phyloP scores from a whole-genome alignment of 2,329 filamentous ascomycete genomes.

The Aureobasidium sp. region DNA sequence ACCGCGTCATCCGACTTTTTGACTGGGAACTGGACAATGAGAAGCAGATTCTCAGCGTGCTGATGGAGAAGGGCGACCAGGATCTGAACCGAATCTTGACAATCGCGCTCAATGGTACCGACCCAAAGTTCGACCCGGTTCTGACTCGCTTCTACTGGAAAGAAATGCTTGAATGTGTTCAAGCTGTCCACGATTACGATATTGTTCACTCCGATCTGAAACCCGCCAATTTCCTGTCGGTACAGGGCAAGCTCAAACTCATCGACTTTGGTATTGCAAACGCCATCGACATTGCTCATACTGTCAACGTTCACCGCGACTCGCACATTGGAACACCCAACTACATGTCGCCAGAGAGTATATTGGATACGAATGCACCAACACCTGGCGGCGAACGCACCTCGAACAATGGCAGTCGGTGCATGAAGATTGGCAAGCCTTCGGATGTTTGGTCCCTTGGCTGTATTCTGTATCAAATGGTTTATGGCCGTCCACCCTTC shows the following conservation, averaged over 20 bases:
- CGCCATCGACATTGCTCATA: conserved; percentile 90
- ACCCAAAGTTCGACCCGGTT: conserved; percentile 70
- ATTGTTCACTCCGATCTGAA: conserved; percentile 97
- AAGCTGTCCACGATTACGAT: conserved; percentile 78
- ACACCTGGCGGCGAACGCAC: conserved; percentile 33
- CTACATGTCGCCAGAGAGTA: conserved; percentile 95
- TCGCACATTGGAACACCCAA: conserved; percentile 93
- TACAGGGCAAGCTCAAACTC: conserved; percentile 81
- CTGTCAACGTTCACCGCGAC: conserved; percentile 94
- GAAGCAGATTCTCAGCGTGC: conserved; percentile 77
- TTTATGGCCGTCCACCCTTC: conserved; percentile 93
- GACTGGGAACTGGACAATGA: conserved; percentile 92
- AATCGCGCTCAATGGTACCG: conserved; percentile 56
- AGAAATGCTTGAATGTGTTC: conserved; percentile 95
- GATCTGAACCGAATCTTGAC: conserved; percentile 83
- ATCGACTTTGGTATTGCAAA: conserved; percentile 99
- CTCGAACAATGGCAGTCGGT: conserved; percentile 26
- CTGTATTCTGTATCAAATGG: conserved; percentile 96
- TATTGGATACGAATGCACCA: conserved; percentile 72
- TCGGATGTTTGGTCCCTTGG: conserved; percentile 94
- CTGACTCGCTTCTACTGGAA: conserved; percentile 99
- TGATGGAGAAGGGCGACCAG: conserved; percentile 96
- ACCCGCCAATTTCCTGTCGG: conserved; percentile 91
- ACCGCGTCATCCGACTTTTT: conserved; percentile 80
- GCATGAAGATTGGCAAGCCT: conserved; percentile 89